phyloP scores from a whole-genome alignment of 495 filamentous ascomycete species.

The Talaromyces liani region DNA sequence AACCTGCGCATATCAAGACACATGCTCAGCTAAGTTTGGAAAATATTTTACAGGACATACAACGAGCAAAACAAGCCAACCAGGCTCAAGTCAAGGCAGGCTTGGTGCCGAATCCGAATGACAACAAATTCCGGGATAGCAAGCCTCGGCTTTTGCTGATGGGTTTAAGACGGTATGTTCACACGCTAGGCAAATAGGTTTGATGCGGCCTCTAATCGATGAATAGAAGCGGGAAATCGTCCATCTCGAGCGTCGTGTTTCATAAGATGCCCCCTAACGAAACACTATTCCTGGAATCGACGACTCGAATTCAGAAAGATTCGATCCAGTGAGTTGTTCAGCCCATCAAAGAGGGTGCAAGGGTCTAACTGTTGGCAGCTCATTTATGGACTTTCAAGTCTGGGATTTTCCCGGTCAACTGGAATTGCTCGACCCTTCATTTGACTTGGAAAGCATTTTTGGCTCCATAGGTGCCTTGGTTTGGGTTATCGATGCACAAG shows the following conservation, averaged over 20 bases:
- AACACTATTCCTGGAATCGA: conserved; percentile 91
- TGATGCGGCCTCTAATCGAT: neutral
- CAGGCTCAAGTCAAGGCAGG: conserved; percentile 18
- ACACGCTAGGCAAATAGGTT: neutral
- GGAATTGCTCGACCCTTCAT: conserved; percentile 74
- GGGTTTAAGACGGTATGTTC: conserved; percentile 80
- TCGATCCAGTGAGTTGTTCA: conserved; percentile 65
- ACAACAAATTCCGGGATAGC: conserved; percentile 33
- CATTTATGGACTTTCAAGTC: conserved; percentile 98
- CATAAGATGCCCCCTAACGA: conserved; percentile 94
- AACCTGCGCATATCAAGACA: conserved; percentile 15
- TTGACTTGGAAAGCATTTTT: conserved; percentile 90
- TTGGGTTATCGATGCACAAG: conserved; percentile 97
- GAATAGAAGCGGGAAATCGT: conserved; percentile 88
- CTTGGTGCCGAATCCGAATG: conserved; percentile 14
- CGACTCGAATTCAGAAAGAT: conserved; percentile 85
- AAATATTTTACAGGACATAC: conserved; percentile 27
- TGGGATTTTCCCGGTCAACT: conserved; percentile 96
- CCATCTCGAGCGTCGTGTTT: conserved; percentile 95
- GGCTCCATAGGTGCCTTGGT: conserved; percentile 87
- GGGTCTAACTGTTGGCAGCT: conserved; percentile 42
- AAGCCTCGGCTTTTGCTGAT: conserved; percentile 89
- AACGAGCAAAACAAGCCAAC: conserved; percentile 15
- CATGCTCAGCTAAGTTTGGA: conserved; percentile 33
- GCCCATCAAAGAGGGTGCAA: no score